Percentiles rank a stretch among this genome's conserved stretches.
Evolutionary conservation across 352 stramenopile genomes (phyloP).

Genomic region (Phytophthora europaea): DNA sequence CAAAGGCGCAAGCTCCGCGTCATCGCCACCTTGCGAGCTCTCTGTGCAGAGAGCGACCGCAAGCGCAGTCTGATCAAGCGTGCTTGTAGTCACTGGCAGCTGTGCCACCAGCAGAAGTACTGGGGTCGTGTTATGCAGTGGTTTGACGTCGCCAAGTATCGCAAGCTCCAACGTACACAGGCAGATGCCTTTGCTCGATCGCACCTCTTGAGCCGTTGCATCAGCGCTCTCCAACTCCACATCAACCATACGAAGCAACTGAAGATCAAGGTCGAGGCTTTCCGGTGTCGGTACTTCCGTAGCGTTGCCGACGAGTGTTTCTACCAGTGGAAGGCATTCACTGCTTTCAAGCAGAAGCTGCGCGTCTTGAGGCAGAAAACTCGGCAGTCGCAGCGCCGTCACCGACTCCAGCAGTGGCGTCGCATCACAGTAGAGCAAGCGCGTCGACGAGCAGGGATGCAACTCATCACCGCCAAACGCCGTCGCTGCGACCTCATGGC

Average conservation of each 20-base stretch:
- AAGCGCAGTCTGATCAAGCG: background rate
- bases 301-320: constrained; percentile 35
- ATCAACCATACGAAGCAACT: constrained; percentile 23
- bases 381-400: constrained; percentile 15
- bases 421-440: constrained; percentile 5
- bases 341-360: constrained; percentile 34
- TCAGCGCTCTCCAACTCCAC: constrained; percentile 17
- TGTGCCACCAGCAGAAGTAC: constrained; percentile 23
- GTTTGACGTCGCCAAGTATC: constrained; percentile 15
- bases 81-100: constrained; percentile 28
- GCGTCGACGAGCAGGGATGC: constrained; percentile 12
- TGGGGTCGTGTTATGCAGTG: constrained; percentile 40
- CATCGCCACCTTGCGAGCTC: constrained; percentile 19
- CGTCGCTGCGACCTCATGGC: constrained; percentile 9
- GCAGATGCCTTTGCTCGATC: constrained; percentile 20
- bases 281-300: constrained; percentile 38
- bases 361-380: constrained; percentile 15
- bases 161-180: constrained; percentile 16
- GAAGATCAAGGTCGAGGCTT: constrained; percentile 21
- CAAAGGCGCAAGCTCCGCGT: constrained; percentile 17
- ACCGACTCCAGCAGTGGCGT: constrained; percentile 36
- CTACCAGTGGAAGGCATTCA: constrained; percentile 37
- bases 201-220: constrained; percentile 16
- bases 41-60: constrained; percentile 5
- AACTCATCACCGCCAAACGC: constrained; percentile 14